Base-by-base conservation (phyloP, 2,329 filamentous ascomycete species). In the Curvularia sp. region DNA sequence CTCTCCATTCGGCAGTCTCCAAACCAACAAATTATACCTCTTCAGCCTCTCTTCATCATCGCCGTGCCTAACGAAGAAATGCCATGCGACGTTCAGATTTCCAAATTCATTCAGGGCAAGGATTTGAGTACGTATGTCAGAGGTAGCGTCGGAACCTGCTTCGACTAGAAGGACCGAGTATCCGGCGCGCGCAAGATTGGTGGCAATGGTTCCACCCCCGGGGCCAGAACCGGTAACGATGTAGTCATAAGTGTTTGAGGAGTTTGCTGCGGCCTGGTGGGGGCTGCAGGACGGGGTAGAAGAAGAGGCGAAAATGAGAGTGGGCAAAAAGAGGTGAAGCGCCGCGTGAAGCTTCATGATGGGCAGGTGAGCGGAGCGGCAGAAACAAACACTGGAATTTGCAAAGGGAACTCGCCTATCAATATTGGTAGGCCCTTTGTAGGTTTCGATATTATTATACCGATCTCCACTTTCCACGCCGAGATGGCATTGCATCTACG, bases 11-110 rank as follows among this genome's bases (percentile, higher is more conserved):
- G 53, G 50, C 41, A 65, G 36, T 36, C 57, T 60, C 64, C 66
- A 65, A 19, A 60, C 59, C 34, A 66, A 12, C 34, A 62, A 30
- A 6, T 64, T 62, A 66, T 88, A 84, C 54, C 79, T 76, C 27
- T 81, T 78, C 58, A 84, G 81, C 25, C 81, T 79, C 32, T 75
- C 74, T 25, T 83, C 72, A 58, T 87, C 80, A 5, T 79, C 76
- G 65, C 86, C 87, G 68, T 87, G 86, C 32, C 80, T 80, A 7
- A 87, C 83, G 57, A 83, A 88, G 71, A 84, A 87, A 65, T 86
- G 82, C 86, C 87, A 83, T 5, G 82, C 83, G 1, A 82, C 80
- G 34, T 42, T 30, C 3, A 52, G 18, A 25, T 59, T 59, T 12
- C 49, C 36, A 9, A 50, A 57, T 27, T 54, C 80, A 77, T 28